A percentile compares a stretch with the other conserved stretches of the same genome.
Evolutionary conservation across 768 basidiomycete species (phyloP).

Genomic region (Kwoniella shandongensis): DNA sequence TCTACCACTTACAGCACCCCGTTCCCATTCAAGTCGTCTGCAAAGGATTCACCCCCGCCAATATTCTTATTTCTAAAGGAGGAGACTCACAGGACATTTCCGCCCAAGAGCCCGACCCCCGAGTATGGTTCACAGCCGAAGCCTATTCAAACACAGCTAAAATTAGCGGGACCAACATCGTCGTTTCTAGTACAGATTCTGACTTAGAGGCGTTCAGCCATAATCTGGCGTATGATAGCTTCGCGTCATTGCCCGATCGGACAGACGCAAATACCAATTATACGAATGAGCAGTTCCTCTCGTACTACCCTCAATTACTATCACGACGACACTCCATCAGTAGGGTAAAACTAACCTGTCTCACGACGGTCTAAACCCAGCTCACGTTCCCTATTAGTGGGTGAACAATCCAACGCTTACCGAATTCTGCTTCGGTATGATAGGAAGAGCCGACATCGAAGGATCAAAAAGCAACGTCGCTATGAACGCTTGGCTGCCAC

Average conservation of each 20-base stretch:
- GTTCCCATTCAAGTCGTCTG: constrained; percentile 74
- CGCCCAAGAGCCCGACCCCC: constrained; percentile 54
- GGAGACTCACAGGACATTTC: constrained; percentile 60
- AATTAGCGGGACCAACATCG: constrained; percentile 69
- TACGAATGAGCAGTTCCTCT: constrained; percentile 81
- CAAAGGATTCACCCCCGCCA: constrained; percentile 73
- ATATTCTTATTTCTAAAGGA: constrained; percentile 65
- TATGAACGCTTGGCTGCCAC: constrained; percentile 80
- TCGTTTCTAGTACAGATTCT: constrained; percentile 76
- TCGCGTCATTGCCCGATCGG: constrained; percentile 62
- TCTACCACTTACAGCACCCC: constrained; percentile 74
- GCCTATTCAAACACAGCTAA: constrained; percentile 67
- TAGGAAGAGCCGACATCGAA: constrained; percentile 80
- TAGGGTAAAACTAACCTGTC: constrained; percentile 85
- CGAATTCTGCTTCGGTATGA: constrained; percentile 78
- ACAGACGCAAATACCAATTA: constrained; percentile 74
- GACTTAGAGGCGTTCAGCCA: constrained; percentile 81
- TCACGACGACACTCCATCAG: constrained; percentile 73
- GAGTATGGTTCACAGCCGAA: constrained; percentile 69
- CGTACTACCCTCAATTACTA: constrained; percentile 78
- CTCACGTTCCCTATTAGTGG: constrained; percentile 73
- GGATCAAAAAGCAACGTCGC: constrained; percentile 80
- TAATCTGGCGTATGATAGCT: constrained; percentile 81
- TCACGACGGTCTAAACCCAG: constrained; percentile 58
- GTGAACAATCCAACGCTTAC: constrained; percentile 80